Evolutionary conservation across 2,329 filamentous ascomycete species (phyloP), one percentile per base, ranked within the genome.

Genomic region (Diplodia scrobiculata): DNA sequence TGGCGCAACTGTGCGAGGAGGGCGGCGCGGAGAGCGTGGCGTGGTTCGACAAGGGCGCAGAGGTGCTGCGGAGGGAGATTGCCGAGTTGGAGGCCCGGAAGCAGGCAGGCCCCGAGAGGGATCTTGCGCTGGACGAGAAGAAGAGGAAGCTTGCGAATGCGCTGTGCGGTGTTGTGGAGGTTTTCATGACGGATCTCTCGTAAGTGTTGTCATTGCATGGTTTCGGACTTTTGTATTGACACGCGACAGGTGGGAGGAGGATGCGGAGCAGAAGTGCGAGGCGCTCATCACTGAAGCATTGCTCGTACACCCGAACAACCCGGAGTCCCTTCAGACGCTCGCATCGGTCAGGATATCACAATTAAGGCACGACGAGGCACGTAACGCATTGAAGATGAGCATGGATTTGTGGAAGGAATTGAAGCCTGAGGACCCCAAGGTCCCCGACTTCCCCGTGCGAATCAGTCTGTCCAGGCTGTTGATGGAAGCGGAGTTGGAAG

Each of bases 111-210:
- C 72, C 79, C 76, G 67, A 76, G 71, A 68, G 73, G 69, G 77
- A 67, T 73, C 76, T 69, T 36, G 58, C 68, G 68, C 63, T 87
- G 48, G 84, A 88, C 32, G 91, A 92, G 77, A 91, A 91, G 82
- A 89, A 89, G 76, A 83, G 84, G 70, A 95, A 95, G 78, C 83
- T 98, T 41, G 91, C 92, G 1, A 92, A 92, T 71, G 91, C 93
- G n/a, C 84, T 99, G 41, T 99, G 96, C 78, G 92, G 91, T 32
- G 91, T 98, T 68, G 89, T 91, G 6, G 95, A 99, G 80, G 92
- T 99, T 59, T 99, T 97, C 82, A 99, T 99, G 95, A 99, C 95
- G 11, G 95, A 99, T 80, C 81, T 98, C 72, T 95, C 91, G 73
- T 95, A 86, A 76, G 80, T 79, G 14, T 45, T 13, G 34, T 11